Evolutionary conservation across 495 filamentous ascomycete species (phyloP).

Genomic region (Neurospora sp.): DNA sequence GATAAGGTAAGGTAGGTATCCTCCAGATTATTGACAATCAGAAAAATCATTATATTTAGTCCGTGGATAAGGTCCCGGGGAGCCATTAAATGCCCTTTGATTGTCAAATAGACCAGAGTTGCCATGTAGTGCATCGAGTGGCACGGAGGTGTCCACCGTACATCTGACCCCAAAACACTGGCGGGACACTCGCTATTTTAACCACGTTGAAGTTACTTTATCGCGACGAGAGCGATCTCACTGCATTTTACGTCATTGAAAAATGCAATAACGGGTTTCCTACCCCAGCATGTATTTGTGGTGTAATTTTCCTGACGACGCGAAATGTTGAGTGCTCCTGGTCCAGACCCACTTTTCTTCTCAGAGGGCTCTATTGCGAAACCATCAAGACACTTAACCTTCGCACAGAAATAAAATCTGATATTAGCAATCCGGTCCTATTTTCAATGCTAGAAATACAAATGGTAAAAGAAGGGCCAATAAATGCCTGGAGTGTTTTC

Average conservation of each 20-base stretch:
- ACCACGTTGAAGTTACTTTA: neutral
- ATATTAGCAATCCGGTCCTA: fast-evolving
- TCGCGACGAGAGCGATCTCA: neutral
- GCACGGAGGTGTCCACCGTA: too few species aligned
- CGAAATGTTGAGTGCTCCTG: neutral
- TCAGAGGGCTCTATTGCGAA: neutral
- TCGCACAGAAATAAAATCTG: neutral
- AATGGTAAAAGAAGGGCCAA: fast-evolving
- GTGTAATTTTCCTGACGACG: neutral
- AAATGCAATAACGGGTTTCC: too few species aligned
- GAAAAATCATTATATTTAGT: too few species aligned
- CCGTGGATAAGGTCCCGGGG: too few species aligned
- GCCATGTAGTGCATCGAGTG: too few species aligned
- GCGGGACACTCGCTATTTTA: neutral
- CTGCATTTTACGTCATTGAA: too few species aligned
- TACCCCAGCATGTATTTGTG: neutral
- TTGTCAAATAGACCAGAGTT: too few species aligned
- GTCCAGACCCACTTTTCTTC: neutral
- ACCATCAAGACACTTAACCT: neutral
- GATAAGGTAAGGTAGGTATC: neutral
- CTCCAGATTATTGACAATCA: neutral
- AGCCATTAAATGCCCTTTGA: too few species aligned
- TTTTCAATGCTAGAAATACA: fast-evolving
- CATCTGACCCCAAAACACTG: too few species aligned
- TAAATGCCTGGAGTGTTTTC: neutral